phyloP scores from a whole-genome alignment of 305 asterid genomes.

The Striga hermonthica region DNA sequence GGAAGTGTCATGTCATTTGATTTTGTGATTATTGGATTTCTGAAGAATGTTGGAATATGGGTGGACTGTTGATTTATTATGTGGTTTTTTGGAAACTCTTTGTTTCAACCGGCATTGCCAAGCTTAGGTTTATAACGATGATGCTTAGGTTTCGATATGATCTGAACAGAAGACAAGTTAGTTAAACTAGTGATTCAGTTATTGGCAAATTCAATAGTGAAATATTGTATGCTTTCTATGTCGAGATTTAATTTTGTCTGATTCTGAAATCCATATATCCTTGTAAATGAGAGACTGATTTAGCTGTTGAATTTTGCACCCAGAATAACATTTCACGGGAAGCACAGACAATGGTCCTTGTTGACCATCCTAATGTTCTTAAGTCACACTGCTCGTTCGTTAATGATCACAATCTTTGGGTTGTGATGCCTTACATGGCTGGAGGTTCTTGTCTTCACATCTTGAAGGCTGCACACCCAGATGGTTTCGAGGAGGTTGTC shows the following conservation, averaged over 20 bases:
- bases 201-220: neutral
- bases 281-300: slow-evolving; percentile 30
- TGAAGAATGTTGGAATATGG: neutral
- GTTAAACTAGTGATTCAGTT: too few species aligned
- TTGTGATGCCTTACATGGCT: slow-evolving; percentile 94
- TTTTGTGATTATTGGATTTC: slow-evolving; percentile 1
- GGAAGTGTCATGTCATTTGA: neutral
- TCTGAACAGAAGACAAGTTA: too few species aligned
- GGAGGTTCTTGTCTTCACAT: slow-evolving; percentile 99
- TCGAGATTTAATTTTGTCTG: slow-evolving; percentile 16
- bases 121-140: too few species aligned
- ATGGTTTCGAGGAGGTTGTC: slow-evolving; percentile 91
- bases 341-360: slow-evolving; percentile 90
- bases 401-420: slow-evolving; percentile 84
- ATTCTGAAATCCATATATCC: slow-evolving; percentile 20
- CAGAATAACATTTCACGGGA: slow-evolving; percentile 91
- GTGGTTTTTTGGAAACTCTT: too few species aligned
- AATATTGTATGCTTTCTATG: slow-evolving; percentile 16
- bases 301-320: slow-evolving; percentile 32
- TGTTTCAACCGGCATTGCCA: too few species aligned
- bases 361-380: slow-evolving; percentile 92
- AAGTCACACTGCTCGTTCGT: slow-evolving; percentile 94
- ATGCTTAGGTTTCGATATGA: too few species aligned
- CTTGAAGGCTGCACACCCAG: slow-evolving; percentile 78
- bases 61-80: neutral